These are phyloP conservation scores for Mycosphaerella sp. DNA, from an alignment of 2,329 filamentous ascomycete species.

Conservation along the genomic window DNA sequence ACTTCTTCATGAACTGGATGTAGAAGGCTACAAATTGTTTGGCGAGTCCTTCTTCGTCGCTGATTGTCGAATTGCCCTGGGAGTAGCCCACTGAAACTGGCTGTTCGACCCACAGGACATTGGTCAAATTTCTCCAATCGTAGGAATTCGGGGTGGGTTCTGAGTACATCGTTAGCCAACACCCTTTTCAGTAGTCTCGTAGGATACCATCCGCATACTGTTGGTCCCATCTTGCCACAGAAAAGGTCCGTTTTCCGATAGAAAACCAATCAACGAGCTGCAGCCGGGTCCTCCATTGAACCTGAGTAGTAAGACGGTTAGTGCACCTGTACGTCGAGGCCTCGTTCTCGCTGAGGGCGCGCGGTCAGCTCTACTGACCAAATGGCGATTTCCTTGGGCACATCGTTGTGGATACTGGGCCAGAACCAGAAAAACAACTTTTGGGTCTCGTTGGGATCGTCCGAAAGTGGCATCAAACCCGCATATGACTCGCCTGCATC, in stretches of 20 bases:
- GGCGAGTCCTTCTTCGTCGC: constrained; percentile 38
- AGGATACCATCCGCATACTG: not conserved
- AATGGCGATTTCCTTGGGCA: constrained; percentile 45
- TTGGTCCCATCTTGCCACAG: constrained; percentile 31
- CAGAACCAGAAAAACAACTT: constrained; percentile 52
- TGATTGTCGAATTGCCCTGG: constrained; percentile 34
- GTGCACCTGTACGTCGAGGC: too few species aligned
- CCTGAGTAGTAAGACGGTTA: constrained; percentile 41
- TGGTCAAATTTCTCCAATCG: constrained; percentile 58
- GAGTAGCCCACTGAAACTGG: constrained; percentile 45
- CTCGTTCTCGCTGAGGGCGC: not conserved
- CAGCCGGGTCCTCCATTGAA: constrained; percentile 26
- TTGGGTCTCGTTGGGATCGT: constrained; percentile 40
- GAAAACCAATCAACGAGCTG: constrained; percentile 18
- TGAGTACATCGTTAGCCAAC: not conserved
- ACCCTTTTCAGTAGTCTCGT: too few species aligned
- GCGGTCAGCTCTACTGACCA: too few species aligned
- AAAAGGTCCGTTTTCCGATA: constrained; percentile 27
- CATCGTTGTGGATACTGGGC: constrained; percentile 38
- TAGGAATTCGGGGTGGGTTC: constrained; percentile 41
- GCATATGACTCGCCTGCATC: constrained; percentile 42
- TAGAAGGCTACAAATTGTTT: constrained; percentile 41
- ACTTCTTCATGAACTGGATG: constrained; percentile 48
- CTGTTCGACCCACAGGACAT: constrained; percentile 62
- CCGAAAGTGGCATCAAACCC: constrained; percentile 48